Evolutionary conservation across 2,329 filamentous ascomycete genomes (phyloP).

Genomic region (Fusarium sp.): DNA sequence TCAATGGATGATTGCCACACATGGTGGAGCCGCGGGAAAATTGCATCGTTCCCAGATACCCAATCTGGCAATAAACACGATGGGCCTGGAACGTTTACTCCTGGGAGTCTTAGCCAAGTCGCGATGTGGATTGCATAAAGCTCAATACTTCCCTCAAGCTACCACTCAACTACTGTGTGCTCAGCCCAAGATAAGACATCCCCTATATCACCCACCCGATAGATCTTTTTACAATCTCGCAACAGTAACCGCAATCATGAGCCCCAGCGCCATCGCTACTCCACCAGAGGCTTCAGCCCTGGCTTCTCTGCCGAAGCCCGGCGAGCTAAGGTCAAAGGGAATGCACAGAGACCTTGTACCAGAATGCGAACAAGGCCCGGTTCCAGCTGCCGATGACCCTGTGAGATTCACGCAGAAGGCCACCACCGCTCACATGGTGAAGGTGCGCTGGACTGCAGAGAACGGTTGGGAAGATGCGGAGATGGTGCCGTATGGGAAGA

Average conservation of each 20-base stretch:
- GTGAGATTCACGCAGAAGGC: not conserved
- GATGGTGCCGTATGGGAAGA: not conserved
- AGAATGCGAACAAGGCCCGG: not conserved
- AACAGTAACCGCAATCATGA: not conserved
- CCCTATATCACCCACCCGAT: not conserved
- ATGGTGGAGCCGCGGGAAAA: not conserved
- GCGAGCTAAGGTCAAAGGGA: not conserved
- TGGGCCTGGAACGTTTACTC: not conserved
- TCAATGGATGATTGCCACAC: not conserved
- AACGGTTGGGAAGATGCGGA: not conserved
- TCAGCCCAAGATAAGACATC: not conserved
- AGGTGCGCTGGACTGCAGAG: not conserved
- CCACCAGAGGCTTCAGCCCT: not conserved
- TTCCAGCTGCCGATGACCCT: not conserved
- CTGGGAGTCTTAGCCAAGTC: not conserved
- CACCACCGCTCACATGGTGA: not conserved
- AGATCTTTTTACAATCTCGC: not conserved
- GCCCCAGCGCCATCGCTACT: not conserved
- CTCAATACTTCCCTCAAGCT: not conserved
- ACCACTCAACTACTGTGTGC: not conserved
- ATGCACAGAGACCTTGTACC: not conserved
- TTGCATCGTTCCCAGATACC: not conserved
- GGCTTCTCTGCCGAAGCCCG: not conserved
- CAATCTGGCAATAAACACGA: not conserved
- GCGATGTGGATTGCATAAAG: not conserved